Conservation (phyloP, 164 flowering plant genomes). For the Tetracentron sinense region DNA sequence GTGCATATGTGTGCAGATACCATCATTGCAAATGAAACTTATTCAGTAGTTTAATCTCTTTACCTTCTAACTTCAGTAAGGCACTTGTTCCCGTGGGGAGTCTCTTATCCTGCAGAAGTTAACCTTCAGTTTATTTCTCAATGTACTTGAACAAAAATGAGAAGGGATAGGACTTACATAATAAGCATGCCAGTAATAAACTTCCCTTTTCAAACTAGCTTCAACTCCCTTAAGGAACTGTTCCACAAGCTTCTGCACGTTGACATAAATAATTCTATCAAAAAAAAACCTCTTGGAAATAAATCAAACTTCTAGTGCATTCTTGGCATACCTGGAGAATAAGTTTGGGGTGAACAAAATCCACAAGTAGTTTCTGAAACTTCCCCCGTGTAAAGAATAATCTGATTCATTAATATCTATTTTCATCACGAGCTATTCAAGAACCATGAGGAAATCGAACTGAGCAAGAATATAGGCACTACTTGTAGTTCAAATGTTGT, state of each 20-base stretch:
- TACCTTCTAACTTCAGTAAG: slow-evolving; percentile 71
- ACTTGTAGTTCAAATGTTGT: too few relatives aligned
- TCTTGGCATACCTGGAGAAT: slow-evolving; percentile 52
- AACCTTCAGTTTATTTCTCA: slow-evolving; percentile 6
- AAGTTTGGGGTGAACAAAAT: slow-evolving; percentile 67
- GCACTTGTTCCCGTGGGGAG: slow-evolving; percentile 68
- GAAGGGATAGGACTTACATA: slow-evolving; percentile 47
- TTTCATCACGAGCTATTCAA: neutral
- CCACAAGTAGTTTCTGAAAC: slow-evolving; percentile 56
- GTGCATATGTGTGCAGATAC: neutral
- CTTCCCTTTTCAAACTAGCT: slow-evolving; percentile 43
- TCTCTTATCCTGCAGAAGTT: slow-evolving; percentile 54
- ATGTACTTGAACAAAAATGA: neutral
- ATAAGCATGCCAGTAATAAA: slow-evolving; percentile 78
- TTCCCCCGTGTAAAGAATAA: slow-evolving; percentile 38
- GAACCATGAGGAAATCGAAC: neutral
- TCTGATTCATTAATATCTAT: slow-evolving; percentile 35
- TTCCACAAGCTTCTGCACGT: slow-evolving; percentile 66
- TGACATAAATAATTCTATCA: slow-evolving; percentile 7
- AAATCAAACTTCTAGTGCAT: neutral
- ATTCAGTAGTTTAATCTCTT: neutral
- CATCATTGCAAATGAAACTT: neutral
- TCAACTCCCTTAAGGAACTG: slow-evolving; percentile 57
- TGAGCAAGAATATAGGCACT: too few relatives aligned
- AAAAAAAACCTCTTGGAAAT: neutral